phyloP scores from a whole-genome alignment of 2,329 filamentous ascomycete species.

The Microcyclosporella mali region DNA sequence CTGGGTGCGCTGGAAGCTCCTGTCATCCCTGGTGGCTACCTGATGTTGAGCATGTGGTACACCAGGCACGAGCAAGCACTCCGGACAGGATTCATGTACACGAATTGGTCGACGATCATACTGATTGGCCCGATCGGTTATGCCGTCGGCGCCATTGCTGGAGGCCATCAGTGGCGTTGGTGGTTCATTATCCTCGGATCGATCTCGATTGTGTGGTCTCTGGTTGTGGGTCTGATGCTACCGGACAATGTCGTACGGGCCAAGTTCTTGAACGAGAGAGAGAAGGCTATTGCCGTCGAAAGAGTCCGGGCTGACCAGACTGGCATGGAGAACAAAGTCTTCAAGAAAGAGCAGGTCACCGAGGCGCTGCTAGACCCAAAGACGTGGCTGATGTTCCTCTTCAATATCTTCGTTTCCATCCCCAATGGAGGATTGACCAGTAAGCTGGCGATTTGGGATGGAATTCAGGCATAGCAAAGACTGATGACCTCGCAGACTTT shows the following conservation, averaged over 20 bases:
- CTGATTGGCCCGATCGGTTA: conserved; percentile 8
- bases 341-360: conserved; percentile 45
- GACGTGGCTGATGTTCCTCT: conserved; percentile 42
- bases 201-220: conserved; percentile 7
- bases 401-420: conserved; percentile 10
- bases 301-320: conserved; percentile 9
- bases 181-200: conserved; percentile 47
- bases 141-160: conserved; percentile 2
- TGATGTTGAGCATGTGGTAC: conserved; percentile 30
- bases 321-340: conserved; percentile 14
- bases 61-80: conserved; percentile 13
- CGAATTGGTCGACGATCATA: conserved; percentile 44
- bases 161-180: conserved; percentile 13
- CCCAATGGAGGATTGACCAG: conserved; percentile 16
- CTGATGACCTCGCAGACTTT: conserved; percentile 4
- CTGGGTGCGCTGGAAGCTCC: conserved; percentile 6
- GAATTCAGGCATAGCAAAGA: not conserved
- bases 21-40: conserved; percentile 44
- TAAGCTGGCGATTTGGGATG: no score
- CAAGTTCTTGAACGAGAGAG: conserved; percentile 8
- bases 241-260: conserved; percentile 9
- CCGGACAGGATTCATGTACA: conserved; percentile 31
- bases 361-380: conserved; percentile 54
- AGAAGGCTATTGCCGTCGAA: conserved; percentile 9
- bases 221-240: conserved; percentile 8